Percentiles rank a stretch among this genome's conserved stretches.
phyloP scores from a whole-genome alignment of 2,329 filamentous ascomycete species.

The Bretziella fagacearum region DNA sequence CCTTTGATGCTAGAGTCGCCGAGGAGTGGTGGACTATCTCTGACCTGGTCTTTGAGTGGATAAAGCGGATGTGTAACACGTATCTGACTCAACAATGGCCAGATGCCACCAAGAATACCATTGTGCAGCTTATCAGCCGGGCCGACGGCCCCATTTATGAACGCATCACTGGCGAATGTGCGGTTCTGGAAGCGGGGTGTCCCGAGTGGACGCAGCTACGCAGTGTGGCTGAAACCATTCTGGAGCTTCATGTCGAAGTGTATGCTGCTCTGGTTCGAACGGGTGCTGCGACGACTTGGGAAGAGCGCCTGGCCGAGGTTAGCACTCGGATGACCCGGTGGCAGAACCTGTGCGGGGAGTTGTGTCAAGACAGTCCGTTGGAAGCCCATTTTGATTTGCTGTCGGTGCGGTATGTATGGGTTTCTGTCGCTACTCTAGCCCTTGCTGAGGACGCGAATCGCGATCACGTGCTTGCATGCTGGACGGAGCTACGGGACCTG shows the following conservation, averaged over 20 bases:
- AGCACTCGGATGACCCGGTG: constrained; percentile 6
- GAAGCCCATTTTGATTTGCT: constrained; percentile 22
- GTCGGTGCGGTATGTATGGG: constrained; percentile 40
- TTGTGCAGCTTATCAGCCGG: constrained; percentile 39
- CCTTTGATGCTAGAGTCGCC: constrained; percentile 35
- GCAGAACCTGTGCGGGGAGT: constrained; percentile 7
- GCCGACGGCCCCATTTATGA: constrained; percentile 36
- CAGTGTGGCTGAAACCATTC: constrained; percentile 36
- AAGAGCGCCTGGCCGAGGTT: constrained; percentile 10
- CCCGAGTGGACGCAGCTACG: constrained; percentile 6
- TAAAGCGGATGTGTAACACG: constrained; percentile 31
- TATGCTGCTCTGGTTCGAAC: constrained; percentile 26
- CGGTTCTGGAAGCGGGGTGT: neutral
- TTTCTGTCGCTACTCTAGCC: constrained; percentile 36
- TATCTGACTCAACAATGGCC: constrained; percentile 42
- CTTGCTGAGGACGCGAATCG: constrained; percentile 34
- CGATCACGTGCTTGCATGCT: constrained; percentile 40
- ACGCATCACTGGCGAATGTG: constrained; percentile 17
- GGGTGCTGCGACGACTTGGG: constrained; percentile 4
- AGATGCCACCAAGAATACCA: constrained; percentile 36
- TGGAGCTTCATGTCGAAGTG: constrained; percentile 45
- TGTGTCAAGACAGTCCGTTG: constrained; percentile 7
- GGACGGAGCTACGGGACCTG: constrained; percentile 39
- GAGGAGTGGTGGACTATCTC: constrained; percentile 35
- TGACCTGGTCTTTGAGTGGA: constrained; percentile 43